Conservation (phyloP, 176 grass and related monocot genomes). For the Typha latifolia region DNA sequence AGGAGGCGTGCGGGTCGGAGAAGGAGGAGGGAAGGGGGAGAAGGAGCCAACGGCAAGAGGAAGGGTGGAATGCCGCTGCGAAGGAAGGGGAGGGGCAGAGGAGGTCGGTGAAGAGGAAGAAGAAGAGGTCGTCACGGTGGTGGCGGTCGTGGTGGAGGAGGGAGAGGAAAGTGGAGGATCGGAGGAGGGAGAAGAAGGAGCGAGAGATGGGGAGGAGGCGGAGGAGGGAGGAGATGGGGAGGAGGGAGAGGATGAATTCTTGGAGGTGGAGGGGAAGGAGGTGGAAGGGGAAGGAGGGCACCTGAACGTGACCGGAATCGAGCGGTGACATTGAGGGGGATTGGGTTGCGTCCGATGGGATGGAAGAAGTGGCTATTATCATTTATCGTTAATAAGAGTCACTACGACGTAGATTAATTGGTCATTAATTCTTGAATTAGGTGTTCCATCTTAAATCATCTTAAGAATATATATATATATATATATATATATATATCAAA, state of each 20-base stretch:
- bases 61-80: constrained; percentile 12
- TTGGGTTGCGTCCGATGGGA: no score
- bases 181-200: background rate
- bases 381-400: no score
- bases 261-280: no score
- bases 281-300: no score
- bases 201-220: background rate
- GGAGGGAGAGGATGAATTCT: background rate
- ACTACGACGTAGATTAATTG: no score
- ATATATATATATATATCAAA: no score
- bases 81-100: constrained; percentile 5
- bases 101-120: background rate
- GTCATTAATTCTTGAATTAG: no score
- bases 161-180: background rate
- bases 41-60: background rate
- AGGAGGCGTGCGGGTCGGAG: background rate
- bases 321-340: background rate
- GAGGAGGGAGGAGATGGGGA: background rate
- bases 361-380: no score
- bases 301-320: no score
- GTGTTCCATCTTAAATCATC: no score
- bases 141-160: background rate
- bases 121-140: constrained; percentile 1
- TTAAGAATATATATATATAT: no score
- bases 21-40: constrained; percentile 8